Conservation (phyloP, 2,329 filamentous ascomycete species). For the Talaromyces sp. region DNA sequence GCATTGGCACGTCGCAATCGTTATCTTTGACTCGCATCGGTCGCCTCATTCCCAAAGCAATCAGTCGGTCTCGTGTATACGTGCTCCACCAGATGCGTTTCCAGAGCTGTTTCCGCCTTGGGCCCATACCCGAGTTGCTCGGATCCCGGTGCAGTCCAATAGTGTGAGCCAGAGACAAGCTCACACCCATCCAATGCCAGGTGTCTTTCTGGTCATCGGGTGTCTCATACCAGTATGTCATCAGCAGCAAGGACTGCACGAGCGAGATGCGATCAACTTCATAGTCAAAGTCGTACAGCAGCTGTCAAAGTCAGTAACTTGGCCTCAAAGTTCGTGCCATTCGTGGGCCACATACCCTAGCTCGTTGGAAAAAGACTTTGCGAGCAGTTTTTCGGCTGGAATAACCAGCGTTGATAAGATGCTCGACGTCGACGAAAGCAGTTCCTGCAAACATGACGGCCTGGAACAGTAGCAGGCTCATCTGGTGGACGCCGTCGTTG, state of each 20-base stretch:
- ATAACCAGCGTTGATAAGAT: constrained; percentile 73
- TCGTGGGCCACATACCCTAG: constrained; percentile 58
- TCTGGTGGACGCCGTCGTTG: constrained; percentile 64
- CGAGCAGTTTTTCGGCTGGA: constrained; percentile 72
- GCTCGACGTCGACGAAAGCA: constrained; percentile 77
- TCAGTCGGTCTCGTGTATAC: constrained; percentile 89
- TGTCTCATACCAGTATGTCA: constrained; percentile 98
- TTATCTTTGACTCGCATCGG: constrained; percentile 89
- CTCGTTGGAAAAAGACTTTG: constrained; percentile 83
- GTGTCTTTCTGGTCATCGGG: constrained; percentile 97
- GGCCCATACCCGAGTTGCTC: constrained; percentile 68
- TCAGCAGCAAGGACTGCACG: constrained; percentile 80
- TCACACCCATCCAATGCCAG: constrained; percentile 98
- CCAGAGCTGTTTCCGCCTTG: constrained; percentile 73
- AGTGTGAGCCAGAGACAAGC: constrained; percentile 85
- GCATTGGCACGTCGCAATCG: constrained; percentile 90
- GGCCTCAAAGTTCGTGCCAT: neutral
- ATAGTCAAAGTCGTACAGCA: constrained; percentile 89
- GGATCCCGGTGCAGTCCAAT: constrained; percentile 90
- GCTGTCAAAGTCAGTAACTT: neutral
- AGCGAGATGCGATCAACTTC: constrained; percentile 84
- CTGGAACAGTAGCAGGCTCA: constrained; percentile 86
- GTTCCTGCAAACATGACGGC: constrained; percentile 91
- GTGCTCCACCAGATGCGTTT: constrained; percentile 98
- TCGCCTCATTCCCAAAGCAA: constrained; percentile 87